Conservation (phyloP, 352 stramenopile species). For the Pythium angustatum region DNA sequence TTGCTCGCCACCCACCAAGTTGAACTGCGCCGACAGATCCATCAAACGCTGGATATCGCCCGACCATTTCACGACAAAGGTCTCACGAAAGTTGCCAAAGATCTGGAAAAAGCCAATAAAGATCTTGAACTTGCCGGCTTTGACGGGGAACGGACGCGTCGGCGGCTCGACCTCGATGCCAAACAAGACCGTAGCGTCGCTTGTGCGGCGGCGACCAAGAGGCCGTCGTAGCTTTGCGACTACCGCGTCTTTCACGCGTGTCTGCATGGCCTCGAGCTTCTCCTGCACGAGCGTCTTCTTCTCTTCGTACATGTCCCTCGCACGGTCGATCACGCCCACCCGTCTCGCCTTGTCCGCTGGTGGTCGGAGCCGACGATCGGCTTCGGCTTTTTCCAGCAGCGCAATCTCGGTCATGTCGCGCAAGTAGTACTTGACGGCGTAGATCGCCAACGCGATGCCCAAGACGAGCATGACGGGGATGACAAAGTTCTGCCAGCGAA, state of each 20-base stretch:
- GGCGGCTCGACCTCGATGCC: conserved; percentile 54
- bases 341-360: conserved; percentile 18
- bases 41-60: conserved; percentile 56
- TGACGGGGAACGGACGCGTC: conserved; percentile 49
- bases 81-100: conserved; percentile 73
- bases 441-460: conserved; percentile 34
- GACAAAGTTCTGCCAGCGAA: conserved; percentile 76
- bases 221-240: conserved; percentile 24
- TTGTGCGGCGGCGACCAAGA: not conserved
- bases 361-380: conserved; percentile 50
- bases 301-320: conserved; percentile 30
- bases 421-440: conserved; percentile 49
- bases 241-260: conserved; percentile 20
- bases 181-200: conserved; percentile 47
- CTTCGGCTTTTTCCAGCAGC: conserved; percentile 60
- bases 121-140: conserved; percentile 76
- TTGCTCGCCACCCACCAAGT: conserved; percentile 43
- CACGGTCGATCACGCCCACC: conserved; percentile 29
- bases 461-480: conserved; percentile 58
- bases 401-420: conserved; percentile 62
- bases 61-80: conserved; percentile 72
- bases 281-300: conserved; percentile 27
- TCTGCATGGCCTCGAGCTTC: conserved; percentile 36
- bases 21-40: conserved; percentile 69
- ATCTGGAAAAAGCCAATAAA: conserved; percentile 84